These are phyloP conservation scores for Tricladium varicosporioides DNA, from an alignment of 2,329 filamentous ascomycete species.

Conservation along the genomic window DNA sequence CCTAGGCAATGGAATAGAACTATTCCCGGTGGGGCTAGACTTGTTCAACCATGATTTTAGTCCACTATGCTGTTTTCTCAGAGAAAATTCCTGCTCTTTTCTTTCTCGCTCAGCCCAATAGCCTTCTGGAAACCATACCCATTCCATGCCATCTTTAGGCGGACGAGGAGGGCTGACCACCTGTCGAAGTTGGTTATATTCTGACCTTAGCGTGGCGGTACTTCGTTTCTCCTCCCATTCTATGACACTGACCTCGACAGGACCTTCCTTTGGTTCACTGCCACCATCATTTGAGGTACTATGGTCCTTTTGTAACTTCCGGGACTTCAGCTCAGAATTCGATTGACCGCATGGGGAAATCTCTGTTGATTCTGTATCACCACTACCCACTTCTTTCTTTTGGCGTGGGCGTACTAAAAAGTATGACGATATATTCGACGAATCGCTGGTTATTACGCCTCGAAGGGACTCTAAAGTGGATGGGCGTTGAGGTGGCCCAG, in stretches of 20 bases:
- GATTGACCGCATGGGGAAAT: not conserved
- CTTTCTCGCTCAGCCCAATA: conserved; percentile 61
- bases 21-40: conserved; percentile 3
- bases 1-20: not conserved
- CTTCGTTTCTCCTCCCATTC: conserved; percentile 22
- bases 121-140: conserved; percentile 62
- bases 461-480: not conserved
- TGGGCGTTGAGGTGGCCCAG: not conserved
- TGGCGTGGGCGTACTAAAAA: not conserved
- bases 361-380: not conserved
- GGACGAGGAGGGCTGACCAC: conserved; percentile 51
- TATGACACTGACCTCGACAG: conserved; percentile 2
- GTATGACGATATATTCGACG: conserved; percentile 1
- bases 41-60: conserved; percentile 19
- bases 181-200: not conserved
- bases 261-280: not conserved
- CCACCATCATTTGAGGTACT: not conserved
- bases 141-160: conserved; percentile 54
- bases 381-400: not conserved
- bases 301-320: not conserved
- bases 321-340: not conserved
- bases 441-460: not conserved
- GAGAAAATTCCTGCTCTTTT: conserved; percentile 3
- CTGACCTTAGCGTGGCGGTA: not conserved
- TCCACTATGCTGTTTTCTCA: conserved; percentile 5